phyloP scores from a whole-genome alignment of 192 early-diverging fungal species.

The Chytriomyces hyalinus region DNA sequence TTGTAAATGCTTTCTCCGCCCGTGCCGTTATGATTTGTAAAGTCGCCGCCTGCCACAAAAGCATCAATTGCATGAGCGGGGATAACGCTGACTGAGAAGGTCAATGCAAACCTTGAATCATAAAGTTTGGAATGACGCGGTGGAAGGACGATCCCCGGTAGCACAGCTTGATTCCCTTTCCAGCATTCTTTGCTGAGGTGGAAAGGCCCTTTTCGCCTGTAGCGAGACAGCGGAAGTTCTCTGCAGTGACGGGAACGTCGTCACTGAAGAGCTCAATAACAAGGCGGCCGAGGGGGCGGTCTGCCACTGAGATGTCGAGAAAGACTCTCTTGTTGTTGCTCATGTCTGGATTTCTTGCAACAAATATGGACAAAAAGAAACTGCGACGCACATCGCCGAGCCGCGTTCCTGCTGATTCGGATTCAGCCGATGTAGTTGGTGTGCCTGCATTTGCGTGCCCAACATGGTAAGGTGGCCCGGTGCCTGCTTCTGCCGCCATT shows the following conservation, averaged over 20 bases:
- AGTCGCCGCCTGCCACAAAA: constrained; percentile 61
- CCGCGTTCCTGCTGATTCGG: background rate
- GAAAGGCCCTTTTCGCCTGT: constrained; percentile 80
- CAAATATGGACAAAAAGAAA: constrained; percentile 4
- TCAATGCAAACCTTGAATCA: constrained; percentile 72
- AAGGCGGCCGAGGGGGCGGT: constrained; percentile 44
- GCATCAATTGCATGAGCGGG: too few species aligned
- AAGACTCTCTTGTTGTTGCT: constrained; percentile 52
- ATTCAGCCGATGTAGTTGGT: background rate
- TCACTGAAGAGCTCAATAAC: constrained; percentile 66
- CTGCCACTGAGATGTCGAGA: constrained; percentile 74
- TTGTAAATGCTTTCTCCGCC: constrained; percentile 81
- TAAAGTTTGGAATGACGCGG: constrained; percentile 88
- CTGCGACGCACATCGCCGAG: background rate
- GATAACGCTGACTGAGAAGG: background rate
- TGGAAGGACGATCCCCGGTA: constrained; percentile 76
- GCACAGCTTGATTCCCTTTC: constrained; percentile 66
- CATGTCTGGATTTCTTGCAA: constrained; percentile 18
- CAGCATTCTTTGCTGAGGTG: constrained; percentile 32
- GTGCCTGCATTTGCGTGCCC: background rate
- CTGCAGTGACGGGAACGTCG: constrained; percentile 74
- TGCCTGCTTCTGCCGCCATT: background rate
- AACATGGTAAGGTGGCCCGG: background rate
- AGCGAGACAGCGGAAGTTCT: constrained; percentile 87
- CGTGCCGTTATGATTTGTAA: constrained; percentile 54